Conservation (phyloP, 78 protist genomes). For the Fonticula alba region DNA sequence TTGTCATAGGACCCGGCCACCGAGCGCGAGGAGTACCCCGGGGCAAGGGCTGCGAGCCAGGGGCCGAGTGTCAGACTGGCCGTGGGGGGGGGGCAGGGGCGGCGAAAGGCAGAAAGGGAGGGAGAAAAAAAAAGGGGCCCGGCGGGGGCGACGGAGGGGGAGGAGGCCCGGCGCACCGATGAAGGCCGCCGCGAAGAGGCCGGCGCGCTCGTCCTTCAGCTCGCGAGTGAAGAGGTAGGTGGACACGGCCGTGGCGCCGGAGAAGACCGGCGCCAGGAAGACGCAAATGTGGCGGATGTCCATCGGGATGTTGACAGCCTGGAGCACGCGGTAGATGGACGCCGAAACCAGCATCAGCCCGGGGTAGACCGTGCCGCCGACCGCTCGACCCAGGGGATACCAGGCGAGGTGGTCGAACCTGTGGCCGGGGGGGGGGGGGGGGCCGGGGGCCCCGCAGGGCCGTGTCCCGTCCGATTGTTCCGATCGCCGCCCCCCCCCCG, state of each 20-base stretch:
- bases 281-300: slow-evolving; percentile 85
- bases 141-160: too few relatives aligned
- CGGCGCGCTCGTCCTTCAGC: slow-evolving; percentile 39
- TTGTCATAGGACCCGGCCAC: slow-evolving; percentile 98
- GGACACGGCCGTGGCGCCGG: slow-evolving; percentile 57
- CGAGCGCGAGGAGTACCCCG: slow-evolving; percentile 81
- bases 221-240: slow-evolving; percentile 44
- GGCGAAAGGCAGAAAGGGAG: too few relatives aligned
- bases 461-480: too few relatives aligned
- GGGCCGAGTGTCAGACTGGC: too few relatives aligned
- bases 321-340: slow-evolving; percentile 41
- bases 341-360: slow-evolving; percentile 89
- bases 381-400: slow-evolving; percentile 97
- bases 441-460: too few relatives aligned
- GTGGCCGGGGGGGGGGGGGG: too few relatives aligned
- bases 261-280: slow-evolving; percentile 74
- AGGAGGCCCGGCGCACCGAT: slow-evolving; percentile 32
- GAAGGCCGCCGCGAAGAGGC: slow-evolving; percentile 76
- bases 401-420: slow-evolving; percentile 60
- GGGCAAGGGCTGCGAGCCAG: not conserved
- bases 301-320: slow-evolving; percentile 47
- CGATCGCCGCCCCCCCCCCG: too few relatives aligned
- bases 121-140: too few relatives aligned
- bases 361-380: slow-evolving; percentile 95
- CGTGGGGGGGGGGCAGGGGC: too few relatives aligned